These are phyloP conservation scores for Clitopilus passeckerianus DNA, from an alignment of 768 basidiomycete species.

Conservation along the genomic window DNA sequence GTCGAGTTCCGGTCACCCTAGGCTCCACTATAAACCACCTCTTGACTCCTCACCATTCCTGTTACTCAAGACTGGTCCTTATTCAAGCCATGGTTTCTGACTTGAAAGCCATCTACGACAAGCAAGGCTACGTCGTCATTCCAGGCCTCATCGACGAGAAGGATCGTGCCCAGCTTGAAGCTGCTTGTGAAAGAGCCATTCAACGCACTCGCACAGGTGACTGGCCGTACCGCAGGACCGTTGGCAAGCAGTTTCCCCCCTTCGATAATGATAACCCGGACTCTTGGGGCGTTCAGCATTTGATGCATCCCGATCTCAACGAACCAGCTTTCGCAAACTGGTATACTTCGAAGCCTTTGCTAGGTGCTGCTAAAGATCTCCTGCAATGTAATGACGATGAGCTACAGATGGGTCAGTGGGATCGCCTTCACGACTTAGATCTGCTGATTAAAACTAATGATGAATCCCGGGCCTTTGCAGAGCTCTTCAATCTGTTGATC, in stretches of 20 bases:
- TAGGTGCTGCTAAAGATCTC: constrained; percentile 37
- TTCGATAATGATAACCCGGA: constrained; percentile 56
- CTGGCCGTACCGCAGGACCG: constrained; percentile 66
- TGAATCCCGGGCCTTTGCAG: constrained; percentile 25
- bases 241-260: constrained; percentile 79
- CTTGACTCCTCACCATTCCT: background rate
- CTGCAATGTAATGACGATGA: constrained; percentile 53
- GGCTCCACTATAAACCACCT: background rate
- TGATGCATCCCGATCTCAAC: constrained; percentile 72
- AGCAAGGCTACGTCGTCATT: constrained; percentile 63
- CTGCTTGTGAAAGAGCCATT: constrained; percentile 48
- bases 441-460: background rate
- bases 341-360: constrained; percentile 56
- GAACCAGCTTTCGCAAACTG: constrained; percentile 59
- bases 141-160: constrained; percentile 43
- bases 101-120: constrained; percentile 49
- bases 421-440: no score
- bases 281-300: constrained; percentile 77
- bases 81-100: constrained; percentile 11
- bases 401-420: constrained; percentile 65
- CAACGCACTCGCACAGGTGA: constrained; percentile 49
- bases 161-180: constrained; percentile 32
- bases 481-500: constrained; percentile 72
- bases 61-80: background rate
- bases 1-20: background rate